Evolutionary conservation across 2,329 filamentous ascomycete species (phyloP).

Genomic region (Coniochaeta prunicola): DNA sequence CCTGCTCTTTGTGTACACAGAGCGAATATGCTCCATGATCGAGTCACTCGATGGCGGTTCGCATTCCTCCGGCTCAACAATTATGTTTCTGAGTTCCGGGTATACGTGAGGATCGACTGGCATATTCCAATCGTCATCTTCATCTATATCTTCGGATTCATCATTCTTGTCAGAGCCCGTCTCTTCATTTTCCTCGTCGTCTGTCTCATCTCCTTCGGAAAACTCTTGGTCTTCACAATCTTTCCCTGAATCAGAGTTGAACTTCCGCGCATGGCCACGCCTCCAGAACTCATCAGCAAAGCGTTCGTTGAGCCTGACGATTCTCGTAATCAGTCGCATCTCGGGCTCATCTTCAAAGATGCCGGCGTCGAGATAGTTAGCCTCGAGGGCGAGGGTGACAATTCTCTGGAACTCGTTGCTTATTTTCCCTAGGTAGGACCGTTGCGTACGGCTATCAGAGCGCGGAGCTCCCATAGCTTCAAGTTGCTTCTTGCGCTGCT

Average conservation of each 20-base stretch:
- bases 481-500: conserved; percentile 8
- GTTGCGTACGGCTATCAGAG: conserved; percentile 20
- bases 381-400: conserved; percentile 24
- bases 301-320: conserved; percentile 27
- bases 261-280: conserved; percentile 20
- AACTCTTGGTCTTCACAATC: conserved; percentile 4
- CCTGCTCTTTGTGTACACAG: conserved; percentile 34
- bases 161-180: not conserved
- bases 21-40: conserved; percentile 38
- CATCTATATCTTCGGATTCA: too few relatives aligned
- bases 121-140: too few relatives aligned
- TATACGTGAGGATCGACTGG: too few relatives aligned
- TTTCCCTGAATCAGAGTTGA: conserved; percentile 5
- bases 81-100: conserved; percentile 16
- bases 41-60: conserved; percentile 9
- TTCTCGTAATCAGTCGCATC: conserved; percentile 28
- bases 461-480: conserved; percentile 23
- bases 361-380: conserved; percentile 22
- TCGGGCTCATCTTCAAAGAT: conserved; percentile 19
- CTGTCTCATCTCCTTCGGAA: too few relatives aligned
- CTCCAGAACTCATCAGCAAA: conserved; percentile 22
- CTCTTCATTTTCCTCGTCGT: too few relatives aligned
- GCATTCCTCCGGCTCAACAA: conserved; percentile 17
- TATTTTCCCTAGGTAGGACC: conserved; percentile 25
- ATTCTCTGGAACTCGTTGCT: conserved; percentile 22